A percentile compares a stretch with the other conserved stretches of the same genome.
These are phyloP conservation scores for Fusarium poae DNA, from an alignment of 2,329 filamentous ascomycete species.

Conservation along the genomic window DNA sequence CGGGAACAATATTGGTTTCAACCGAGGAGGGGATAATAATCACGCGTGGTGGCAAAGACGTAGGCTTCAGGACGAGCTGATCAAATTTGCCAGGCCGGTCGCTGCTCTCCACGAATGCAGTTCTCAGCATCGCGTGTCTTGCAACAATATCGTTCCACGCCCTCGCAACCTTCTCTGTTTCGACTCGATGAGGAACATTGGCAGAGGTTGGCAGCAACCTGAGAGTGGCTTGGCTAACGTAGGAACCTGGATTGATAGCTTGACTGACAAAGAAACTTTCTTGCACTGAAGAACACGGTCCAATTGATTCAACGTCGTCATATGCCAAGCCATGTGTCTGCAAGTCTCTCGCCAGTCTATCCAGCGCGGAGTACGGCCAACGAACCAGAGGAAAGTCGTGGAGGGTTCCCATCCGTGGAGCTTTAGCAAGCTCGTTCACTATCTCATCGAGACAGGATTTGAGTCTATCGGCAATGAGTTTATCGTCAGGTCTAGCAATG, in stretches of 20 bases:
- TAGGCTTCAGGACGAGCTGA: slow-evolving; percentile 10
- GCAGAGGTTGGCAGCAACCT: background rate
- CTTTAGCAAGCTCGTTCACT: slow-evolving; percentile 9
- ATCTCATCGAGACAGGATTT: slow-evolving; percentile 1
- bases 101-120: slow-evolving; percentile 7
- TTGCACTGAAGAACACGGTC: slow-evolving; percentile 8
- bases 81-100: slow-evolving; percentile 9
- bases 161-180: background rate
- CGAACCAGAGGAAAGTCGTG: slow-evolving; percentile 8
- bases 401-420: slow-evolving; percentile 4
- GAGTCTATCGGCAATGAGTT: slow-evolving; percentile 11
- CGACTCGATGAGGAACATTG: background rate
- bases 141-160: slow-evolving; percentile 5
- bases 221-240: slow-evolving; percentile 12
- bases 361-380: slow-evolving; percentile 12
- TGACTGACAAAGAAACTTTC: slow-evolving; percentile 8
- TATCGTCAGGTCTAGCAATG: slow-evolving; percentile 1
- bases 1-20: background rate
- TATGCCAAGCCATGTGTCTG: slow-evolving; percentile 2
- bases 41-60: slow-evolving; percentile 5
- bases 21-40: slow-evolving; percentile 5
- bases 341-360: slow-evolving; percentile 5
- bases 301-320: slow-evolving; percentile 6
- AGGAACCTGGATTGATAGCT: slow-evolving; percentile 3
- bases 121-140: slow-evolving; percentile 6